Conservation (phyloP, 2,329 filamentous ascomycete species). For the Neospermospora avenae region DNA sequence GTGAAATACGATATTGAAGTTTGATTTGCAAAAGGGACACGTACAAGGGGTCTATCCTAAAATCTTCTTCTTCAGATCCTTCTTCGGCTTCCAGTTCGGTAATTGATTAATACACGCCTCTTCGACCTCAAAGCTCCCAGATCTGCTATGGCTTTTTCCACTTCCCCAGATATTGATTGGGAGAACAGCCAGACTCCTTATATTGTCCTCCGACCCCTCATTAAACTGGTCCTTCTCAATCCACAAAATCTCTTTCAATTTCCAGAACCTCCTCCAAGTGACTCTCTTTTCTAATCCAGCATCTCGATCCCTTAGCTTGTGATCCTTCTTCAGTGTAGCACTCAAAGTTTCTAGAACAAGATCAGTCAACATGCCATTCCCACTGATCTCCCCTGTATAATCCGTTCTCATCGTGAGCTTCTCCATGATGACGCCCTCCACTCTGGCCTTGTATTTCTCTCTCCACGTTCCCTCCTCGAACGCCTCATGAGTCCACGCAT, state of each 20-base stretch:
- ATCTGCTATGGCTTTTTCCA: constrained; percentile 26
- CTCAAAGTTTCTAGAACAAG: constrained; percentile 21
- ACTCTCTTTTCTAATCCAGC: constrained; percentile 26
- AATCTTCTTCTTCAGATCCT: not conserved
- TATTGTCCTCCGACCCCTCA: constrained; percentile 12
- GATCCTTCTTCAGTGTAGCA: constrained; percentile 14
- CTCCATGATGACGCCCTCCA: not conserved
- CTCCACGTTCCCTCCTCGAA: not conserved
- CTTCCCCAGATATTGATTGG: constrained; percentile 28
- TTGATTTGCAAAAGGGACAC: not conserved
- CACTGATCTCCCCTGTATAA: constrained; percentile 19
- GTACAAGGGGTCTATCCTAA: not conserved
- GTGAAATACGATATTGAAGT: not conserved
- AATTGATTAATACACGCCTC: constrained; percentile 26
- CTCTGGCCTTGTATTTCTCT: not conserved
- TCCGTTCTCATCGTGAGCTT: constrained; percentile 3
- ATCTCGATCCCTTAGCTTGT: constrained; percentile 24
- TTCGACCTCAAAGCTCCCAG: constrained; percentile 16
- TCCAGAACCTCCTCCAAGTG: constrained; percentile 26
- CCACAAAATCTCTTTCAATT: constrained; percentile 20
- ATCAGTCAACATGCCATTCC: constrained; percentile 27
- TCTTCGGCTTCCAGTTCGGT: constrained; percentile 6
- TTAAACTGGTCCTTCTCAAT: constrained; percentile 15
- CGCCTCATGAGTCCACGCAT: constrained; percentile 12
- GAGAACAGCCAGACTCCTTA: constrained; percentile 22